Conservation (phyloP, 2,329 filamentous ascomycete species). For the Ambrosiella beaveri region DNA sequence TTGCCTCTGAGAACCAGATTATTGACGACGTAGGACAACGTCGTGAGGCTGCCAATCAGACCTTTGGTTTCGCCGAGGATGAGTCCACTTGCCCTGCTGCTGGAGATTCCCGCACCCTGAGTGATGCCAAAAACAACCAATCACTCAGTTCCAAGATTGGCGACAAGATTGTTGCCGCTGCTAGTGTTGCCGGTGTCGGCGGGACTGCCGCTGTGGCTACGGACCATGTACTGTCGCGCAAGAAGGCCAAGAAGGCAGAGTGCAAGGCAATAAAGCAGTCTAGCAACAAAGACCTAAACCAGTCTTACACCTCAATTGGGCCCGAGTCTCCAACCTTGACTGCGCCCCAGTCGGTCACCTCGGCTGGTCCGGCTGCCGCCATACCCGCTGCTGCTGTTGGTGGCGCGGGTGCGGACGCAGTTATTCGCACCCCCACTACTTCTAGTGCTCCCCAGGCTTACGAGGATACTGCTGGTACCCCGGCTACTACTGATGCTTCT, state of each 20-base stretch:
- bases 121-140: background rate
- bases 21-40: background rate
- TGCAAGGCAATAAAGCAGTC: conserved; percentile 16
- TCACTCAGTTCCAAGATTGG: conserved; percentile 6
- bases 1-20: background rate
- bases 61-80: background rate
- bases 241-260: conserved; percentile 53
- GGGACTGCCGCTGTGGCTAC: background rate
- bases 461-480: too few species aligned
- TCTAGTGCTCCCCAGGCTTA: too few species aligned
- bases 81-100: background rate
- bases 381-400: background rate
- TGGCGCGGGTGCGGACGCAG: too few species aligned
- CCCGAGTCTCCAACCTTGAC: too few species aligned
- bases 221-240: background rate
- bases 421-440: too few species aligned
- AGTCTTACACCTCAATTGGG: background rate
- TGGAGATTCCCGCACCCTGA: background rate
- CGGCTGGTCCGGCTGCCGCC: background rate
- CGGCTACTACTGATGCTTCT: too few species aligned
- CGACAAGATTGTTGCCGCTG: conserved; percentile 7
- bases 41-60: background rate
- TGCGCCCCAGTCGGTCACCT: too few species aligned
- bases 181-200: conserved; percentile 3
- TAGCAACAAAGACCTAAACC: background rate